Conservation (phyloP, 1,139 yeast genomes). For the Yamadazyma kanchanaburiensis region DNA sequence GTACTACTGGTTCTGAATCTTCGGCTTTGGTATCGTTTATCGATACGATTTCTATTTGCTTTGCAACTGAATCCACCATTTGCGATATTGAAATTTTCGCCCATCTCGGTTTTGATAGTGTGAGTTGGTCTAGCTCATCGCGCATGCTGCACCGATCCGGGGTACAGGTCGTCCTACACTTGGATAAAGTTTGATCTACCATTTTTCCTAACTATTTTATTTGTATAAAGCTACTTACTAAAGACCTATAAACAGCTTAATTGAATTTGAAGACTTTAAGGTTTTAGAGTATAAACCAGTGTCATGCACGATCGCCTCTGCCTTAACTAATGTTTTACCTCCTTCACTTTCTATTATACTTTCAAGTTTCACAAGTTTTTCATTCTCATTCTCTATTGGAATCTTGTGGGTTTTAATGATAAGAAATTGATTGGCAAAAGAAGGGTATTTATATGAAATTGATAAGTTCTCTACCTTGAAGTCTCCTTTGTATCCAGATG, state of each 20-base stretch:
- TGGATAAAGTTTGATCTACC: no score
- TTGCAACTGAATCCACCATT: slow-evolving; percentile 7
- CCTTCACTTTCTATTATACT: slow-evolving; percentile 32
- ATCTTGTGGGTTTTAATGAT: slow-evolving; percentile 53
- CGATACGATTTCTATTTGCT: slow-evolving; percentile 24
- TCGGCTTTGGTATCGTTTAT: slow-evolving; percentile 28
- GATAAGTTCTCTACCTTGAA: slow-evolving; percentile 49
- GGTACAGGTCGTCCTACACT: no score
- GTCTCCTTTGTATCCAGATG: slow-evolving; percentile 36
- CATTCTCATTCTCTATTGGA: slow-evolving; percentile 21
- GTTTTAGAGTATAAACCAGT: slow-evolving; percentile 33
- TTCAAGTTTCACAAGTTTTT: slow-evolving; percentile 23
- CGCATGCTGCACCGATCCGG: no score
- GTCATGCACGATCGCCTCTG: slow-evolving; percentile 35
- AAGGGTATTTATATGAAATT: slow-evolving; percentile 66
- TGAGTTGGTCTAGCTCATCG: no score
- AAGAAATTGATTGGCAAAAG: slow-evolving; percentile 76
- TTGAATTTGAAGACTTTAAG: background rate
- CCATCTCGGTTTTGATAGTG: slow-evolving; percentile 4
- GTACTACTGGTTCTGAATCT: slow-evolving; percentile 37
- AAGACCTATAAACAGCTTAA: background rate
- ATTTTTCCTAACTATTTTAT: no score
- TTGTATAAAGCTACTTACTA: no score
- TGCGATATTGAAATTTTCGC: slow-evolving; percentile 2
- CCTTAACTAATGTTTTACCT: slow-evolving; percentile 35